A percentile compares a stretch with the other conserved stretches of the same genome.
phyloP scores from a whole-genome alignment of 176 grass and related monocot genomes.

The Otatea glauca region DNA sequence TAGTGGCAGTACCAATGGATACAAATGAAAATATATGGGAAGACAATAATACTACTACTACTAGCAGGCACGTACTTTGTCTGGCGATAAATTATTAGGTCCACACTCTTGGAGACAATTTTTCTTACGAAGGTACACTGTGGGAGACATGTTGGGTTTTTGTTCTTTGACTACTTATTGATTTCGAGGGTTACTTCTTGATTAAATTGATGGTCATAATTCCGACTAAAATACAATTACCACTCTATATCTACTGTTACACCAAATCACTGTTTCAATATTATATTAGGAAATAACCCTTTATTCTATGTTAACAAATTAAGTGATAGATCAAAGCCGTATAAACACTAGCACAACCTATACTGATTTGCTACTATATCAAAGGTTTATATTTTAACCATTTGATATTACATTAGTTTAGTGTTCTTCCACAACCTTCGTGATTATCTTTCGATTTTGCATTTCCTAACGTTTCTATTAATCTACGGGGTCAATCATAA shows the following conservation, averaged over 20 bases:
- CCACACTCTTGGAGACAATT: conserved; percentile 28
- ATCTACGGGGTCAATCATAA: no score
- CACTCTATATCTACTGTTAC: neutral
- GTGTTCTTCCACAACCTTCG: neutral
- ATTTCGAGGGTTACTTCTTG: neutral
- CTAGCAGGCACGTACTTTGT: conserved; percentile 55
- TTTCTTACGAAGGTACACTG: neutral
- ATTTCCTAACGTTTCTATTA: neutral
- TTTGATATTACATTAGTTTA: neutral
- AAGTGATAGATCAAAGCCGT: neutral
- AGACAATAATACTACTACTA: neutral
- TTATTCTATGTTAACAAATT: neutral
- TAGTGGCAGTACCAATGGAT: conserved; percentile 11
- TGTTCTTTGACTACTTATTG: conserved; percentile 38
- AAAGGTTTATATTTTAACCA: neutral
- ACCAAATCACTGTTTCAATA: neutral
- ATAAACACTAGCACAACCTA: neutral
- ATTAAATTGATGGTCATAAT: neutral
- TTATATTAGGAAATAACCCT: neutral
- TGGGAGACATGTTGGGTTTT: conserved; percentile 43
- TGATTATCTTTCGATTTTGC: neutral
- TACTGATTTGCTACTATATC: neutral
- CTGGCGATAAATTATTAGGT: conserved; percentile 45
- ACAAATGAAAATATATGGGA: neutral
- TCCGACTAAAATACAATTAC: neutral